Percentiles rank a stretch among this genome's conserved stretches.
phyloP scores from a whole-genome alignment of 331 rosid species.

The Rosa hybrid region DNA sequence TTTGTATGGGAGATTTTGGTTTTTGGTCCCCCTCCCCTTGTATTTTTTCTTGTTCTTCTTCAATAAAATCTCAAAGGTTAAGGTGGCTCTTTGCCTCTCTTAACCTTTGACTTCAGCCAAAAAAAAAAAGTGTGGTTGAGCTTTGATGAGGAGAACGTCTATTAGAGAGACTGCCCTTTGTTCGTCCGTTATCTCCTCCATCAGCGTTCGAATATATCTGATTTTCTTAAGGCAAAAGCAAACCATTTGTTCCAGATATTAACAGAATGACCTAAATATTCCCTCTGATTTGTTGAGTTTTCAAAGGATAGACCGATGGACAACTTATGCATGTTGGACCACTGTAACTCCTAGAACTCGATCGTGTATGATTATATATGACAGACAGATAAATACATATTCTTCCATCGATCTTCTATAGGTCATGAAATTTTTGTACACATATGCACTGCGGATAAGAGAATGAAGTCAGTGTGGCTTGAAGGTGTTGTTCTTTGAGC shows the following conservation, averaged over 20 bases:
- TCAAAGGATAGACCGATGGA: not conserved
- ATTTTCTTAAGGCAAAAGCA: not conserved
- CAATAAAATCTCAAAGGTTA: no score
- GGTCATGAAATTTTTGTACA: not conserved
- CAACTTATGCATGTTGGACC: conserved; percentile 3
- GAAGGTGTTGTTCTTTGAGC: conserved; percentile 3
- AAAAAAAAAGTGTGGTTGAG: no score
- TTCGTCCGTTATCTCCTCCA: not conserved
- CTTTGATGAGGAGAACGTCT: no score
- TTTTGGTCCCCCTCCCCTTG: no score
- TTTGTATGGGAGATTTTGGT: no score
- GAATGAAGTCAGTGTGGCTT: conserved; percentile 16
- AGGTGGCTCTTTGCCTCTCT: no score
- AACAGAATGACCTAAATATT: conserved; percentile 18
- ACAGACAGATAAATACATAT: no score
- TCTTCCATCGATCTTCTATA: no score
- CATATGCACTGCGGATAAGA: conserved; percentile 18
- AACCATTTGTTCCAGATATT: conserved; percentile 1
- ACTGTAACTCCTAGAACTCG: not conserved
- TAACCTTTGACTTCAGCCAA: no score
- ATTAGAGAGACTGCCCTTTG: not conserved
- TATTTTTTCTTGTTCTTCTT: no score
- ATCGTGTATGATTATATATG: no score
- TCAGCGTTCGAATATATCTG: not conserved
- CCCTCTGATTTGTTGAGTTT: not conserved